Conservation (phyloP, 192 early-diverging fungal genomes). For the Endogone sp. region DNA sequence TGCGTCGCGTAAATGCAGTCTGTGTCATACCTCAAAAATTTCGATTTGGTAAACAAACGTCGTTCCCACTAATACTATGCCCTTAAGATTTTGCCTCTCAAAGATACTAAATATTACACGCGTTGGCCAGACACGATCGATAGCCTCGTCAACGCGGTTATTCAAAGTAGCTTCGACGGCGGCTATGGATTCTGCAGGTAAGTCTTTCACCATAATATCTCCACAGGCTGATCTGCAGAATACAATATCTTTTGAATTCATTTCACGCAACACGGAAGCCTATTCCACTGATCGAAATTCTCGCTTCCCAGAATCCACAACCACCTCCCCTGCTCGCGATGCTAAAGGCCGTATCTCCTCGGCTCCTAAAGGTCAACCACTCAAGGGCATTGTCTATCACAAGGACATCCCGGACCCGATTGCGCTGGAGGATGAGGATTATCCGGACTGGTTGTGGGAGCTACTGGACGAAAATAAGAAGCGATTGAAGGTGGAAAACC, state of each 20-base stretch:
- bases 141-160: not conserved
- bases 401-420: slow-evolving; percentile 83
- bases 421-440: slow-evolving; percentile 78
- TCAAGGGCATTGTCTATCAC: slow-evolving; percentile 85
- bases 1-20: too few relatives aligned
- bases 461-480: slow-evolving; percentile 57
- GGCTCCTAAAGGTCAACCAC: slow-evolving; percentile 66
- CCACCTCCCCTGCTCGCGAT: not conserved
- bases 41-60: too few relatives aligned
- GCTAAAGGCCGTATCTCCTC: slow-evolving; percentile 32
- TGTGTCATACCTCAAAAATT: too few relatives aligned
- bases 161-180: too few relatives aligned
- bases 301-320: not conserved
- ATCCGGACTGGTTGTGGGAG: slow-evolving; percentile 94
- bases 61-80: too few relatives aligned
- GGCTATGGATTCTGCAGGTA: too few relatives aligned
- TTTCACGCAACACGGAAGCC: too few relatives aligned
- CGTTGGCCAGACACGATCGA: not conserved
- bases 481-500: slow-evolving; percentile 42
- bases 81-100: not conserved
- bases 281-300: not conserved
- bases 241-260: too few relatives aligned
- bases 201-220: too few relatives aligned
- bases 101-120: not conserved
- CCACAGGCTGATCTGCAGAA: too few relatives aligned